Base-by-base conservation (phyloP, 257 asterid species). In the Eustoma russellianum region DNA sequence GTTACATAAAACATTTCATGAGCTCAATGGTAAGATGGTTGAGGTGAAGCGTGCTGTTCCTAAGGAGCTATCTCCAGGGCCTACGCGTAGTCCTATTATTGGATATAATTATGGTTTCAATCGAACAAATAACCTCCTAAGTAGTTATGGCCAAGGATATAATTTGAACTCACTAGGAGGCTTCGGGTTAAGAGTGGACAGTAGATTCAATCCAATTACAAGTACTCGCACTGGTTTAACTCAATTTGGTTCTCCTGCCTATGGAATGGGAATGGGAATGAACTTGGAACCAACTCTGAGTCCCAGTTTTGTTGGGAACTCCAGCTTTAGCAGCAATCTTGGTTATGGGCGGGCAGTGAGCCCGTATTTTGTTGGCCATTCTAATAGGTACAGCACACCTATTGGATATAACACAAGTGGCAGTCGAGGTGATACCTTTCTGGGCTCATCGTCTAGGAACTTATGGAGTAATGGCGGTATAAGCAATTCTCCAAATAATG, bases 31-130 rank as follows among this genome's bases (percentile, higher is more conserved):
- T 35, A 82, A 85, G 69, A 79, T 74, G 87, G 89, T 85, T 13
- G 94, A 85, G 75, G 95, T 85, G 18, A 85, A 86, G 57, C 74
- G 94, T n/a, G 95, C 94, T 0, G 88, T 86, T 62, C 95, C 95
- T 0, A 86, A 83, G 75, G 94, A 86, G 62, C 49, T 75, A 34
- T 86, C 93, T 66, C 87, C 83, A 0, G 90, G 83, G 35, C 83
- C 90, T 24, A 76, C 67, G 57, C 72, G 93, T 38, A 71, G 90
- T 59, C 88, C 90, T 19, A 70, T 78, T 45, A 77, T 65, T 33
- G 89, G 83, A 33, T 80, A 68, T 68, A 79, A 74, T 64, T 76
- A 76, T 17, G 85, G 93, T 62, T 71, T 75, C 24, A 67, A 65
- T 43, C 77, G 95, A 63, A 62, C 80, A 60, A 80, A 69, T 65